Percentiles rank a stretch among this genome's conserved stretches.
Conservation (phyloP, 2,329 filamentous ascomycete species). For the Diaporthe sp. region DNA sequence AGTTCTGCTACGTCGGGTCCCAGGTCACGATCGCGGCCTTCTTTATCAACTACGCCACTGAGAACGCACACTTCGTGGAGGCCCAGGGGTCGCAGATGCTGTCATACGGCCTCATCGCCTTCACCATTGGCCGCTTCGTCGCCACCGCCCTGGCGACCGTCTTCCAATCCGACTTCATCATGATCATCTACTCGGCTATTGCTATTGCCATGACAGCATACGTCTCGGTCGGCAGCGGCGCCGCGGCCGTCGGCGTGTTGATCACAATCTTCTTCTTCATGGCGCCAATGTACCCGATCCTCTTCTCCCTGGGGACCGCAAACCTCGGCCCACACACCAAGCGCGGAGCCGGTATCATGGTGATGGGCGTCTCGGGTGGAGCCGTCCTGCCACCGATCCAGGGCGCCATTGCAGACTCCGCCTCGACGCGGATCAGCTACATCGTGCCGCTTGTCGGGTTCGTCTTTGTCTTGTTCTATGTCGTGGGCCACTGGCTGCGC, state of each 20-base stretch:
- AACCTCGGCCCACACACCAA: slow-evolving; percentile 68
- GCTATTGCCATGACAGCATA: slow-evolving; percentile 59
- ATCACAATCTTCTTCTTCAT: slow-evolving; percentile 67
- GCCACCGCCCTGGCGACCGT: slow-evolving; percentile 63
- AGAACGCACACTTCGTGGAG: slow-evolving; percentile 41
- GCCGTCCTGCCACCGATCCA: slow-evolving; percentile 65
- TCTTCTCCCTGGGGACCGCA: slow-evolving; percentile 67
- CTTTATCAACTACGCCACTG: slow-evolving; percentile 60
- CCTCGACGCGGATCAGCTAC: slow-evolving; percentile 53
- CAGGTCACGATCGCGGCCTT: slow-evolving; percentile 66
- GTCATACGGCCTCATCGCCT: slow-evolving; percentile 68
- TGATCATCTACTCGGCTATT: slow-evolving; percentile 50
- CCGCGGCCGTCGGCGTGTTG: slow-evolving; percentile 65
- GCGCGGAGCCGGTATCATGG: slow-evolving; percentile 62
- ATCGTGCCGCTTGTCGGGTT: slow-evolving; percentile 56
- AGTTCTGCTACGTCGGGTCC: slow-evolving; percentile 73
- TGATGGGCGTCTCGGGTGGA: slow-evolving; percentile 65
- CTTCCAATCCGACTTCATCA: slow-evolving; percentile 63
- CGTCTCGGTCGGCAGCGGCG: slow-evolving; percentile 44
- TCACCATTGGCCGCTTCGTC: slow-evolving; percentile 68
- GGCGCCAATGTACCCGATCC: slow-evolving; percentile 68
- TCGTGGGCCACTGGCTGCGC: slow-evolving; percentile 45
- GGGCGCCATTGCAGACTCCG: slow-evolving; percentile 54
- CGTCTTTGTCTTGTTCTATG: slow-evolving; percentile 48
- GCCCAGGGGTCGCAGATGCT: slow-evolving; percentile 59